Evolutionary conservation across 352 stramenopile species (phyloP), one percentile per base, ranked within the genome.

Genomic region (Peronospora tabacina): DNA sequence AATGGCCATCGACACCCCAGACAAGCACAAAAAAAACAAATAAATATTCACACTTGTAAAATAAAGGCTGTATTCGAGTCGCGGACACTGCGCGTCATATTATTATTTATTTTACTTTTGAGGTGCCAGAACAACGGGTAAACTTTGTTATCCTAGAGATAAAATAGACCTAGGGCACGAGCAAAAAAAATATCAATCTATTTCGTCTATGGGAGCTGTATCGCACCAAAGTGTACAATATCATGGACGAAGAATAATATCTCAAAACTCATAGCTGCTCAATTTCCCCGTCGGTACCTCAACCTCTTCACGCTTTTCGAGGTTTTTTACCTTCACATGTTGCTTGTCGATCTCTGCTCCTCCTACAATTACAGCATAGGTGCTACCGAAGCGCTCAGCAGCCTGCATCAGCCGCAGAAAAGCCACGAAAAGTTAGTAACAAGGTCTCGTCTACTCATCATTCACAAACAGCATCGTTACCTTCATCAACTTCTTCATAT

Each of bases 401-500:
- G 73, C 66, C 76, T 87, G 38, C 3, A 37, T 22, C 11, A 55
- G 9, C 9, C 55, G 13, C 28, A 47, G 4, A 26, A 19, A 30
- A 49, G 5, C 24, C 3, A 36, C n/a, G 5, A 19, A 33, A 33
- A 43, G 17, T 49, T 28, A 54, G 16, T 0, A 47, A 16, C 13
- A 28, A 44, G 7, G 34, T 35, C 11, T 19, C 41, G 4, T 45
- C n/a, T 12, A 32, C 8, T 37, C 17, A 6, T 17, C 6, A 15
- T 10, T 17, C 30, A 17, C n/a, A 5, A 48, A 52, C 12, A 15
- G 6, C 34, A 24, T 49, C 13, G 35, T 49, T 32, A 85, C 72
- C 74, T 94, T 94, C 80, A 94, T 90, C 38, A 90, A 75, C 55
- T 94, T 94, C 49, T 93, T 94, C 54, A 94, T 77, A 38, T 77